Percentiles rank a stretch among this genome's conserved stretches.
Conservation (phyloP, 768 basidiomycete species). For the Harrya chromipes region DNA sequence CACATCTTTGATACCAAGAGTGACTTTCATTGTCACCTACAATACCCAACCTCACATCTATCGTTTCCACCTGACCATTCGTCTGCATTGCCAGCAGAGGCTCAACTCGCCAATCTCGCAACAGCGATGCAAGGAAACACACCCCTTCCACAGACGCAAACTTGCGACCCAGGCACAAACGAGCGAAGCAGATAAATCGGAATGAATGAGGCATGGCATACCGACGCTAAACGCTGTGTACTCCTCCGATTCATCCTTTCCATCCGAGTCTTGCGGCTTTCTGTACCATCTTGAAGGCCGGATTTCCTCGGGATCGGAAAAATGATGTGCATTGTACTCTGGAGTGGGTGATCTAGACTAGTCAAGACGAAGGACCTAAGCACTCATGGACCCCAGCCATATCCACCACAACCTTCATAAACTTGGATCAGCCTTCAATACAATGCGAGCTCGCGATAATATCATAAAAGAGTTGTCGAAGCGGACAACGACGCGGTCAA, state of each 20-base stretch:
- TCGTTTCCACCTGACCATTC: too few relatives aligned
- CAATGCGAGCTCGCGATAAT: too few relatives aligned
- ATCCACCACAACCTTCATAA: conserved; percentile 25
- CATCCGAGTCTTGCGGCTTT: conserved; percentile 1
- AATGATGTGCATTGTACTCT: conserved; percentile 38
- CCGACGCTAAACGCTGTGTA: conserved; percentile 20
- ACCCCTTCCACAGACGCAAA: too few relatives aligned
- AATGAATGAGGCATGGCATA: too few relatives aligned
- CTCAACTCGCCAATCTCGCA: too few relatives aligned
- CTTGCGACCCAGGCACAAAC: too few relatives aligned
- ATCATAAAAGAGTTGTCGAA: conserved; percentile 23
- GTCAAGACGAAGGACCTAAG: neutral
- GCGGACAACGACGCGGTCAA: conserved; percentile 21
- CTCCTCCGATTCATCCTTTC: conserved; percentile 16
- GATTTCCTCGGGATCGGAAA: conserved; percentile 36
- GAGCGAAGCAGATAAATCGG: too few relatives aligned
- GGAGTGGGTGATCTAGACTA: neutral
- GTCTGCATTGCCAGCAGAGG: too few relatives aligned
- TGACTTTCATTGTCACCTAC: neutral
- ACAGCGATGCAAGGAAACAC: too few relatives aligned
- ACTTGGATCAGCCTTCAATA: neutral
- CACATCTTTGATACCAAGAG: conserved; percentile 21
- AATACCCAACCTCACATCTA: too few relatives aligned
- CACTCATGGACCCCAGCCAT: conserved; percentile 29
- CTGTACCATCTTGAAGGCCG: conserved; percentile 39